A percentile compares a stretch with the other conserved stretches of the same genome.
phyloP scores from a whole-genome alignment of 441 rosid genomes.

The Erysimum pusillum region DNA sequence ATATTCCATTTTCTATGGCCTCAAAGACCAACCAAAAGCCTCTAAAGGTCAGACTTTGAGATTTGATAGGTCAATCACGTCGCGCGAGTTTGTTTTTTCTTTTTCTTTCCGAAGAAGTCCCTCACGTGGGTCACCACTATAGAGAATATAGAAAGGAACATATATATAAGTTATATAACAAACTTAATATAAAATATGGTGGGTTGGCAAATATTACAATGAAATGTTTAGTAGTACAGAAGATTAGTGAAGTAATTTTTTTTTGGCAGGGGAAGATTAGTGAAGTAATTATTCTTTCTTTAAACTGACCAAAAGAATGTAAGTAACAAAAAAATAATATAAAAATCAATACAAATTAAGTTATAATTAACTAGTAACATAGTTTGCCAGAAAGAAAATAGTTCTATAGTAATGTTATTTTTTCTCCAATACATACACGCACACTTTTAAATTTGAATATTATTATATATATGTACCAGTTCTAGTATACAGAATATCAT shows the following conservation, averaged over 20 bases:
- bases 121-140: constrained; percentile 41
- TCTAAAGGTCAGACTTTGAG: constrained; percentile 31
- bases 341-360: not conserved
- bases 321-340: not conserved
- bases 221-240: not conserved
- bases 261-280: too few relatives aligned
- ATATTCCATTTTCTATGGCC: constrained; percentile 14
- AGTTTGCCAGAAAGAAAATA: not conserved
- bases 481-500: not conserved
- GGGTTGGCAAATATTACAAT: constrained; percentile 3
- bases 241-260: not conserved
- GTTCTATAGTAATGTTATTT: not conserved
- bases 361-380: not conserved
- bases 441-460: not conserved
- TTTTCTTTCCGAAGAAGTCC: not conserved
- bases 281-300: not conserved
- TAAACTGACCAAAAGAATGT: not conserved
- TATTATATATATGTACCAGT: not conserved
- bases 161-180: not conserved
- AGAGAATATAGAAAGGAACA: constrained; percentile 25
- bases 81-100: not conserved
- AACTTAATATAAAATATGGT: not conserved
- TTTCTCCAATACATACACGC: not conserved
- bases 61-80: constrained; percentile 29
- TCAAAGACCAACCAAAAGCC: constrained; percentile 42